Base-by-base conservation (phyloP, 306 rosid species). In the Trifolium dubium region DNA sequence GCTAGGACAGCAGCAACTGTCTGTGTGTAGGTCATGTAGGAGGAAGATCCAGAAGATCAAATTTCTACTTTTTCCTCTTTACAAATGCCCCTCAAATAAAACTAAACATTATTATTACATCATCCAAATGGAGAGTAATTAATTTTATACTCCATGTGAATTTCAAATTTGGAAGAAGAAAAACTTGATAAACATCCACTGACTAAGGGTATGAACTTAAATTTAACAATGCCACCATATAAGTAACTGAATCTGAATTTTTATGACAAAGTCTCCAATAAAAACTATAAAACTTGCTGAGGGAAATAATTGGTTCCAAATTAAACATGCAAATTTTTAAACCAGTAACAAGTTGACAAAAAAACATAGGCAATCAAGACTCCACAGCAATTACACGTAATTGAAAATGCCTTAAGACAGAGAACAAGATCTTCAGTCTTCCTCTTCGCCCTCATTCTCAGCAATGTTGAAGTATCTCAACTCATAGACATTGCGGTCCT, bases 381-480 rank as follows among this genome's bases (percentile, higher is more conserved):
- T 74, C 75, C 77, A 49, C 34, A 73, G 41, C 31, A 55, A 76
- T 53, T 32, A 69, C 13, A 51, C 64, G 82, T 79, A 81, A 40
- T 1, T 39, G 73, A 77, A 2, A 58, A 73, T 60, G 83, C 51
- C 56, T 64, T 69, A 12, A 50, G 71, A 82, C 53, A 39, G 46
- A 47, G 14, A 29, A 53, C 63, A 40, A n/a, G 47, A 64, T 13
- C 61, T 32, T 85, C 71, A 86, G 19, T 90, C 98, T 75, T 92
- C 98, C 79, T 92, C 96, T 85, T 92, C 98, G 3, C 90, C 98
- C 86, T 92, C 98, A 15, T 92, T 92, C 79, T 92, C 98, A 2
- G 96, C 96, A 59, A 90, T 92, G 89, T 92, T 90, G 82, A 92
- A 92, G 92, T 92, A 92, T 84, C 96, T 88, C 85, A 92, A 84